Evolutionary conservation across 768 basidiomycete genomes (phyloP).

Genomic region (Agrocybe praecox): DNA sequence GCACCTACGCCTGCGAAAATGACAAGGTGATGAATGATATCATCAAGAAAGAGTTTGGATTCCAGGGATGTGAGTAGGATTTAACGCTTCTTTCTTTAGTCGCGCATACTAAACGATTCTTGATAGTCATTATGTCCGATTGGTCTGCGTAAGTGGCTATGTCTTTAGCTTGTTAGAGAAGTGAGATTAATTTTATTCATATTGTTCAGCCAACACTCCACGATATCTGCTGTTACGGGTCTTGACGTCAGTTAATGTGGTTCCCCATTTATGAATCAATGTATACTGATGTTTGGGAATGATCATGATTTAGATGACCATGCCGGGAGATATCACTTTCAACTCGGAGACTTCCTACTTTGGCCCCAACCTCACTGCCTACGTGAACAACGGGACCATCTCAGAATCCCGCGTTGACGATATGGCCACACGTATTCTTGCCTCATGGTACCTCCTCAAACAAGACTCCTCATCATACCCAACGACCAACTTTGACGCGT

Average conservation of each 20-base stretch:
- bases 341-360: slow-evolving; percentile 58
- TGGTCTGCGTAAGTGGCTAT: slow-evolving; percentile 56
- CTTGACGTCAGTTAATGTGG: slow-evolving; percentile 67
- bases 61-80: slow-evolving; percentile 65
- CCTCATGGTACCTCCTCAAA: slow-evolving; percentile 65
- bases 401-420: slow-evolving; percentile 68
- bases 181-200: background rate
- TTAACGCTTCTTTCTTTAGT: background rate
- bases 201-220: slow-evolving; percentile 38
- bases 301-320: slow-evolving; percentile 55
- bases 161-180: background rate
- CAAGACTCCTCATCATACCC: slow-evolving; percentile 71
- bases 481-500: slow-evolving; percentile 70
- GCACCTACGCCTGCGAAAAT: slow-evolving; percentile 77
- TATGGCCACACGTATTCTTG: slow-evolving; percentile 82
- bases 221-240: slow-evolving; percentile 59
- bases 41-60: slow-evolving; percentile 75
- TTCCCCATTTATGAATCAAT: too few species aligned
- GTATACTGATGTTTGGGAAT: too few species aligned
- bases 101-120: background rate
- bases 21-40: slow-evolving; percentile 70
- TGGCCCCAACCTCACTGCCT: slow-evolving; percentile 65
- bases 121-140: slow-evolving; percentile 68
- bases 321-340: slow-evolving; percentile 64
- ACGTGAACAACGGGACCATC: slow-evolving; percentile 74